These are phyloP conservation scores for Trametopsis cervina DNA, from an alignment of 768 basidiomycete genomes.

Conservation along the genomic window DNA sequence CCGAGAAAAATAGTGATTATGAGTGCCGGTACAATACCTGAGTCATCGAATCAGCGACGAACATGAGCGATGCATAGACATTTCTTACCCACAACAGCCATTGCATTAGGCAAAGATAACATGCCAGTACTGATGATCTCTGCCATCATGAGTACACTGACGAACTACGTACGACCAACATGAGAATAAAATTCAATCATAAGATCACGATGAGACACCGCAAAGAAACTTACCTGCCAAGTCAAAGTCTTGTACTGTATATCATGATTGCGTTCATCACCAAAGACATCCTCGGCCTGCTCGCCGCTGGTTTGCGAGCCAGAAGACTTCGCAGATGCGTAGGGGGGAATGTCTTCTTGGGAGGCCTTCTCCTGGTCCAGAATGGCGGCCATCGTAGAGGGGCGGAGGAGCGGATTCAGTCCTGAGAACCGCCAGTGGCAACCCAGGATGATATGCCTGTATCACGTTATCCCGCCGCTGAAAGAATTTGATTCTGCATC, in stretches of 20 bases:
- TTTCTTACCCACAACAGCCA: conserved; percentile 42
- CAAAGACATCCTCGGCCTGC: conserved; percentile 38
- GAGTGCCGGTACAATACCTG: conserved; percentile 45
- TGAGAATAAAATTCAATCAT: not conserved
- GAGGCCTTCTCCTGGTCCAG: not conserved
- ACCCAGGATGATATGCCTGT: no score
- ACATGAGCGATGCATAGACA: not conserved
- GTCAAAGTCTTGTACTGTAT: conserved; percentile 47
- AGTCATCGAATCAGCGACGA: not conserved
- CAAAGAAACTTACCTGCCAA: conserved; percentile 34
- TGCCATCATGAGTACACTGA: conserved; percentile 46
- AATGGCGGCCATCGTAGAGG: conserved; percentile 1
- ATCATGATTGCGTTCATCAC: conserved; percentile 35
- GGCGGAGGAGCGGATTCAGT: no score
- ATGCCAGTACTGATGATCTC: conserved; percentile 53
- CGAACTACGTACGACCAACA: conserved; percentile 27
- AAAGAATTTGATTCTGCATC: no score
- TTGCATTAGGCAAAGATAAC: conserved; percentile 43
- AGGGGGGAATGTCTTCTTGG: not conserved
- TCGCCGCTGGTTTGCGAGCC: not conserved
- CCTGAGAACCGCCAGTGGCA: no score
- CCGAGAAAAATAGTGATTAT: conserved; percentile 48
- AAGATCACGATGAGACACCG: not conserved
- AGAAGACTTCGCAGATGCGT: not conserved
- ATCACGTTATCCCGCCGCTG: no score